These are phyloP conservation scores for Amylostereum chailletii DNA, from an alignment of 1,284 basidiomycete species.

Conservation along the genomic window DNA sequence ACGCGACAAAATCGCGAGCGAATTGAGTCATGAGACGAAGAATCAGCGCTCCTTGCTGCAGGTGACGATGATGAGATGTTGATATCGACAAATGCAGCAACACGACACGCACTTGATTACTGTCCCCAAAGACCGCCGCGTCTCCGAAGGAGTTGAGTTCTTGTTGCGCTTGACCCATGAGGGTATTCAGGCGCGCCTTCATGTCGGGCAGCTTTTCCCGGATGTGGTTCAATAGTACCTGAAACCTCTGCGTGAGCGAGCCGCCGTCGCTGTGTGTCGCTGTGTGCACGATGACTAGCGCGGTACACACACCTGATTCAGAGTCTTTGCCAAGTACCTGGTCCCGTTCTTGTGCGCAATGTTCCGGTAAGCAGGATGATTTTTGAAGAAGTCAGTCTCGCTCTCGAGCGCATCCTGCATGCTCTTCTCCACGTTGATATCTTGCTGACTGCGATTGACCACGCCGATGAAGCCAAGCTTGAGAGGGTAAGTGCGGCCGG, in stretches of 20 bases:
- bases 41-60: slow-evolving; percentile 76
- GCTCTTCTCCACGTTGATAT: slow-evolving; percentile 87
- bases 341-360: slow-evolving; percentile 98
- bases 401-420: slow-evolving; percentile 80
- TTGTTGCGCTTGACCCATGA: slow-evolving; percentile 99
- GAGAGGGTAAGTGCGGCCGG: slow-evolving; percentile 92
- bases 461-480: slow-evolving; percentile 98
- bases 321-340: slow-evolving; percentile 86
- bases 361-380: slow-evolving; percentile 89
- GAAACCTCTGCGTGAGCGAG: not conserved
- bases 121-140: slow-evolving; percentile 86
- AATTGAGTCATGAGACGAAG: slow-evolving; percentile 99
- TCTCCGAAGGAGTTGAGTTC: slow-evolving; percentile 97
- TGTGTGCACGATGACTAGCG: not conserved
- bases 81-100: not conserved
- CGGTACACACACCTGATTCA: slow-evolving; percentile 70
- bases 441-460: slow-evolving; percentile 95
- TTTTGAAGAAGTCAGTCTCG: slow-evolving; percentile 90
- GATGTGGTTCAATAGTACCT: slow-evolving; percentile 97
- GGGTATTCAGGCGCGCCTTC: slow-evolving; percentile 96
- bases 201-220: slow-evolving; percentile 98
- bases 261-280: not conserved
- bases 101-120: slow-evolving; percentile 55
- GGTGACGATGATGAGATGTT: not conserved
- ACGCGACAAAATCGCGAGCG: slow-evolving; percentile 93